A percentile compares a stretch with the other conserved stretches of the same genome.
These are phyloP conservation scores for Ceratocystis cacaofunesta DNA, from an alignment of 2,329 filamentous ascomycete species.

Conservation along the genomic window DNA sequence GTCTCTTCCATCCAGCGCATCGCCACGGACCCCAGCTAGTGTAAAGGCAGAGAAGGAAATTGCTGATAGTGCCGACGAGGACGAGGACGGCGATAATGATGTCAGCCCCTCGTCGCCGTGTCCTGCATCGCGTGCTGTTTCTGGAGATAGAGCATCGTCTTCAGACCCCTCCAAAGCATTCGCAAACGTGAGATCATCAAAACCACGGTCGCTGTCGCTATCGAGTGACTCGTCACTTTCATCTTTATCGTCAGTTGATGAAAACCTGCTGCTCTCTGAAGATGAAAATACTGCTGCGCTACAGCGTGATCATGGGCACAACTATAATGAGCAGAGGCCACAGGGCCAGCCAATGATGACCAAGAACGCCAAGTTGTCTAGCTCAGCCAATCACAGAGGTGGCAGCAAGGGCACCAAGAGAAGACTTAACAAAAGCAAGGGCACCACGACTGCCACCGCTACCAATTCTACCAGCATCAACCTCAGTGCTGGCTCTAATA, in stretches of 20 bases:
- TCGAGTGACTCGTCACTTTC: conserved; percentile 16
- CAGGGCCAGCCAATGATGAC: conserved; percentile 13
- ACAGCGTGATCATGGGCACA: background rate
- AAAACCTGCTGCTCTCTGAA: conserved; percentile 10
- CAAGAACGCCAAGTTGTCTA: conserved; percentile 4
- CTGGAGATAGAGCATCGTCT: background rate
- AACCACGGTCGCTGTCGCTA: conserved; percentile 8
- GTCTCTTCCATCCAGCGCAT: background rate
- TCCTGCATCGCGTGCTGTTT: background rate
- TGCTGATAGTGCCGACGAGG: background rate
- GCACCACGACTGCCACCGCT: background rate
- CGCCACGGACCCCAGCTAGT: background rate
- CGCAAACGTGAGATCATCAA: background rate
- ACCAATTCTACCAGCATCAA: conserved; percentile 1
- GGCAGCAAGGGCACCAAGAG: conserved; percentile 8
- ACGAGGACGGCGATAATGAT: background rate
- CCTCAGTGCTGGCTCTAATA: conserved; percentile 4
- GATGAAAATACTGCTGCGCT: conserved; percentile 2
- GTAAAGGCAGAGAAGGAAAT: background rate
- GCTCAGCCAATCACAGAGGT: conserved; percentile 12
- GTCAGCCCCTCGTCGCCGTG: background rate
- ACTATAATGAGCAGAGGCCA: background rate
- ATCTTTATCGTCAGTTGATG: conserved; percentile 14
- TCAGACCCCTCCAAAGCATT: background rate
- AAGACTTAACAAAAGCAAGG: background rate